Evolutionary conservation across 306 rosid genomes (phyloP).

Genomic region (Acacia melanoxylon): DNA sequence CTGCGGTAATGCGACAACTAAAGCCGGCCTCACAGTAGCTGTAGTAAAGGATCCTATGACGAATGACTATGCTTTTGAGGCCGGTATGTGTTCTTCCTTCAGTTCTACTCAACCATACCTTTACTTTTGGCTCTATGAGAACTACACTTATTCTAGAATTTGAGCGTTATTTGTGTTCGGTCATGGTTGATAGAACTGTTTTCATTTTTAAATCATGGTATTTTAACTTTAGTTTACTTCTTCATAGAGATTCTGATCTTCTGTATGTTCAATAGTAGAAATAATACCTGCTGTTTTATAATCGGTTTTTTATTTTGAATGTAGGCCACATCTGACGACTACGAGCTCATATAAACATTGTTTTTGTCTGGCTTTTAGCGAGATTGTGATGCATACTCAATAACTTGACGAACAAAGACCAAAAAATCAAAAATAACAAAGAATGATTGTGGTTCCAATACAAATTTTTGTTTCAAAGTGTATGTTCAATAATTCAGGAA

Average conservation of each 20-base stretch:
- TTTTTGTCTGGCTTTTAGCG: neutral
- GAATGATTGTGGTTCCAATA: neutral
- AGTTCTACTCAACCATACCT: slow-evolving; percentile 18
- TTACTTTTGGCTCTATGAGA: slow-evolving; percentile 22
- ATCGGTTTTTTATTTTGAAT: neutral
- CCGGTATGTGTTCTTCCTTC: slow-evolving; percentile 53
- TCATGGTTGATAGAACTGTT: slow-evolving; percentile 9
- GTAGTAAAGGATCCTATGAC: slow-evolving; percentile 92
- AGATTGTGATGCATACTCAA: neutral
- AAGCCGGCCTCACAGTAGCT: slow-evolving; percentile 92
- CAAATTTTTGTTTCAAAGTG: neutral
- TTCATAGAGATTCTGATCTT: slow-evolving; percentile 8
- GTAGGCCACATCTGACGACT: neutral
- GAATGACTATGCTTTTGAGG: slow-evolving; percentile 90
- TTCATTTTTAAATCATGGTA: slow-evolving; percentile 9
- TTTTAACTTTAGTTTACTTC: slow-evolving; percentile 1
- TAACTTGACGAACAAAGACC: no score
- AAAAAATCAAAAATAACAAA: neutral
- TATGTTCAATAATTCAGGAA: neutral
- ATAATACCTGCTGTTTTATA: slow-evolving; percentile 16
- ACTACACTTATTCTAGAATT: slow-evolving; percentile 2
- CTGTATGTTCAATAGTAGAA: slow-evolving; percentile 1
- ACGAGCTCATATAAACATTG: neutral
- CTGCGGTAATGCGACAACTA: slow-evolving; percentile 94
- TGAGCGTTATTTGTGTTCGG: slow-evolving; percentile 20